phyloP scores from a whole-genome alignment of 1,284 basidiomycete species.

The Somion occarium region DNA sequence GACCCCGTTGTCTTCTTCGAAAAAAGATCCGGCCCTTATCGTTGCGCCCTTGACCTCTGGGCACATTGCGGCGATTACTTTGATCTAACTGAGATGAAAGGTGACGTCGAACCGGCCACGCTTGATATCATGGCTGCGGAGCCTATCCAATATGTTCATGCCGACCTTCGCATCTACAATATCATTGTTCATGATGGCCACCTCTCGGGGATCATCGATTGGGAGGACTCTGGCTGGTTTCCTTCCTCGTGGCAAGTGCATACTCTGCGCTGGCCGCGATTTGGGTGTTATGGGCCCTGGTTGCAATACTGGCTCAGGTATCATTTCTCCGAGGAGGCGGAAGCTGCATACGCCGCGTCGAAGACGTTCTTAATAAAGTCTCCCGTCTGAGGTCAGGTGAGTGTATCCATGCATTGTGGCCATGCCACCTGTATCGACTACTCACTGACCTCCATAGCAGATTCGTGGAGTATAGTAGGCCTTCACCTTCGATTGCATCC shows the following conservation, averaged over 20 bases:
- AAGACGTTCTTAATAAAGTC: background rate
- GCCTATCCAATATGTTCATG: background rate
- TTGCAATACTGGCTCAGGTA: slow-evolving; percentile 4
- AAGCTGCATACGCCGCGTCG: slow-evolving; percentile 7
- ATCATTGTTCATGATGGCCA: slow-evolving; percentile 19
- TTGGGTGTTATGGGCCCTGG: slow-evolving; percentile 9
- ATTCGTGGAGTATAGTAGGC: too few relatives aligned
- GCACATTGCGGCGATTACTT: too few relatives aligned
- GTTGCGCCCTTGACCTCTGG: background rate
- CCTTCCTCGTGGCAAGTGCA: slow-evolving; percentile 13
- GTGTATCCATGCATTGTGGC: too few relatives aligned
- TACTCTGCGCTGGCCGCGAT: slow-evolving; percentile 4
- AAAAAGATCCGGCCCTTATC: background rate
- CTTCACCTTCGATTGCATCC: too few relatives aligned
- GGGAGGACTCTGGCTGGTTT: slow-evolving; percentile 24
- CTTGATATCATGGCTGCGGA: background rate
- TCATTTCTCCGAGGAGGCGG: slow-evolving; percentile 3
- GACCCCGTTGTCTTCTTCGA: background rate
- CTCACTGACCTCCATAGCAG: too few relatives aligned
- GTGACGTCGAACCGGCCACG: background rate
- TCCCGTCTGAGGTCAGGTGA: background rate
- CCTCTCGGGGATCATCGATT: slow-evolving; percentile 22
- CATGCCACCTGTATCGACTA: too few relatives aligned
- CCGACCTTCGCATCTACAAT: slow-evolving; percentile 15
- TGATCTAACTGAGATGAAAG: background rate